Base-by-base conservation (phyloP, 1,284 basidiomycete genomes). In the Cryptococcus neoformans region DNA sequence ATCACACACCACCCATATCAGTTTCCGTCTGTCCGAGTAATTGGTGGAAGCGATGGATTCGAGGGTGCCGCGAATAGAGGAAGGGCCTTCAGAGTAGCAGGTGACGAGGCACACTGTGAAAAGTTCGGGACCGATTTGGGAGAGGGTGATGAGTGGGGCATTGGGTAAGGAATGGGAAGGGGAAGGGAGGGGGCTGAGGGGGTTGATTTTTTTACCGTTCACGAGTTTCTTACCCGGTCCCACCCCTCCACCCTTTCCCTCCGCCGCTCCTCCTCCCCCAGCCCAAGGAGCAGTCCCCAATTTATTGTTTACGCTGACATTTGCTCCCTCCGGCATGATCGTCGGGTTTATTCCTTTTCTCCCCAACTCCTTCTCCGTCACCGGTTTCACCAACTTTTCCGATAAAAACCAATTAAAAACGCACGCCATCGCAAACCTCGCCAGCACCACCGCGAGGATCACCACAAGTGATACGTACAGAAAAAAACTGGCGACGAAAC, bases 361-460 rank as follows among this genome's bases (percentile, higher is more conserved):
- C 84, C 85, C 61, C 17, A 93, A 81, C 51, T 89, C 82, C 17
- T 35, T 47, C 21, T 16, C 16, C 55, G 82, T 82, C 0, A 89
- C 89, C 36, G 88, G 85, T 11, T 85, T 84, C 39, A 90, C 88
- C 49, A 94, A 83, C 55, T 83, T 83, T 16, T 83, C 83, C 6
- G 90, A 92, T 58, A 99, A 80, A 80, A 94, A 95, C 94, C 94
- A 99, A 68, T 85, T 92, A 83, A 98, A 99, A 59, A 94, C 79
- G 72, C 92, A 90, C 2, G 96, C 96, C 95, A 99, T 98, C 67
- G 84, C 79, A 79, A 99, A 99, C 46, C 95, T 90, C 40, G 90
- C 85, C 59, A 98, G 76, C 46, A 99, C 91, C 59, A 99, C 86
- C 42, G 83, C 84, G 57, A 99, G 84, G 70, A 99, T 94, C 78